phyloP scores from a whole-genome alignment of 345 rosid genomes.

The Syzygium oleosum region DNA sequence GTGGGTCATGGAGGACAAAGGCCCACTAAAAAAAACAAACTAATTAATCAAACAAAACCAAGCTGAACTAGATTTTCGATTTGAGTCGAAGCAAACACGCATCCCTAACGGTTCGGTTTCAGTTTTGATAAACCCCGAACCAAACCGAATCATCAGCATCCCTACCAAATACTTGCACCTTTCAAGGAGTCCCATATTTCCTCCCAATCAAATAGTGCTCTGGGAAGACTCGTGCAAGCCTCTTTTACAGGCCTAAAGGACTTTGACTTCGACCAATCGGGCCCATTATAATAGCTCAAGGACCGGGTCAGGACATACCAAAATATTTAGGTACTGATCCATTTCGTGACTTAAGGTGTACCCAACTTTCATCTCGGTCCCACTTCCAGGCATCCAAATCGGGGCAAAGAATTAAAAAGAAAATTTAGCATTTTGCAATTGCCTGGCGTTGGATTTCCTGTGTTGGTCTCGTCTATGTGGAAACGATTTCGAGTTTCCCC shows the following conservation, averaged over 20 bases:
- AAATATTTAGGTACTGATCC: background rate
- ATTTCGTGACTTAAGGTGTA: background rate
- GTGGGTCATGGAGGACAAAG: no score
- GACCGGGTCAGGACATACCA: background rate
- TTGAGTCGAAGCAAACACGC: no score
- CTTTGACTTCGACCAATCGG: background rate
- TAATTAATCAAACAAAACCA: no score
- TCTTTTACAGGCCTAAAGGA: background rate
- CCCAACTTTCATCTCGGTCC: background rate
- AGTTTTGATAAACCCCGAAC: no score
- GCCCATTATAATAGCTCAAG: background rate
- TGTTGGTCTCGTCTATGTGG: no score
- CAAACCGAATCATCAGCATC: no score
- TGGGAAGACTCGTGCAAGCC: background rate
- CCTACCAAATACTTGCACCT: no score
- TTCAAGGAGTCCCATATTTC: background rate
- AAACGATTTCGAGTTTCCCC: background rate
- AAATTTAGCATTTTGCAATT: no score
- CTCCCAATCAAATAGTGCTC: background rate
- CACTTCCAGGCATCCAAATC: background rate
- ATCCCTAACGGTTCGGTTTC: no score
- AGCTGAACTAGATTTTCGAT: no score
- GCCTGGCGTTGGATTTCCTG: no score
- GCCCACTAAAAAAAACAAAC: no score
- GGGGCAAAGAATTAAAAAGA: background rate